phyloP scores from a whole-genome alignment of 1,139 yeast genomes.

The Pichia sp. region DNA sequence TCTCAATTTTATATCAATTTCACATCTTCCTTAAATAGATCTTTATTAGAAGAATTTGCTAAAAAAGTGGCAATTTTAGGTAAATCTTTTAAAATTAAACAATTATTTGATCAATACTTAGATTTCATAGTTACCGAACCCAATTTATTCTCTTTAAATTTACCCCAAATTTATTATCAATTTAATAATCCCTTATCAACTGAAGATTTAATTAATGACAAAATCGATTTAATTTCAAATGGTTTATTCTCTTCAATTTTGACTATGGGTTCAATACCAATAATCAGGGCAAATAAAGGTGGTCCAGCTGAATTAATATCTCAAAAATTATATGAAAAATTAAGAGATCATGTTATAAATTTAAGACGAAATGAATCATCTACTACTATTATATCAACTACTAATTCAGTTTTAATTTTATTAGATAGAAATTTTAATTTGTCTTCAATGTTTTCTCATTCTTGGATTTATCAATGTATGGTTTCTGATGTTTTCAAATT shows the following conservation, averaged over 20 bases:
- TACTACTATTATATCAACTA: conserved; percentile 26
- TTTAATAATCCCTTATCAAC: conserved; percentile 65
- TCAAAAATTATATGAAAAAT: conserved; percentile 69
- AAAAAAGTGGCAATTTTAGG: conserved; percentile 69
- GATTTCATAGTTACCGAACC: conserved; percentile 93
- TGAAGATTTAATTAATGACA: conserved; percentile 64
- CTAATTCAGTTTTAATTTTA: conserved; percentile 70
- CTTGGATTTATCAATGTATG: conserved; percentile 97
- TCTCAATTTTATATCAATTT: conserved; percentile 79
- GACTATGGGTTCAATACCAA: conserved; percentile 75
- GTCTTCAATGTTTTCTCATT: conserved; percentile 90
- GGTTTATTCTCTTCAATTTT: conserved; percentile 77
- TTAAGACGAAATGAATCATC: conserved; percentile 33
- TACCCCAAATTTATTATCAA: conserved; percentile 56
- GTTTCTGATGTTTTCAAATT: conserved; percentile 86
- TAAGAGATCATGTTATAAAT: conserved; percentile 79
- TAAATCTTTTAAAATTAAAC: conserved; percentile 64
- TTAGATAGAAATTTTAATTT: conserved; percentile 86
- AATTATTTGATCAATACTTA: conserved; percentile 88
- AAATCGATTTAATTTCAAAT: conserved; percentile 66
- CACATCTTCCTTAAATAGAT: conserved; percentile 71
- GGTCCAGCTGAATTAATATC: conserved; percentile 97
- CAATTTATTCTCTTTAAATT: conserved; percentile 73
- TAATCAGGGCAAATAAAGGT: conserved; percentile 83
- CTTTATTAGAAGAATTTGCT: conserved; percentile 82